Conservation (phyloP, 176 grass and related monocot genomes). For the Guadua angustifolia region DNA sequence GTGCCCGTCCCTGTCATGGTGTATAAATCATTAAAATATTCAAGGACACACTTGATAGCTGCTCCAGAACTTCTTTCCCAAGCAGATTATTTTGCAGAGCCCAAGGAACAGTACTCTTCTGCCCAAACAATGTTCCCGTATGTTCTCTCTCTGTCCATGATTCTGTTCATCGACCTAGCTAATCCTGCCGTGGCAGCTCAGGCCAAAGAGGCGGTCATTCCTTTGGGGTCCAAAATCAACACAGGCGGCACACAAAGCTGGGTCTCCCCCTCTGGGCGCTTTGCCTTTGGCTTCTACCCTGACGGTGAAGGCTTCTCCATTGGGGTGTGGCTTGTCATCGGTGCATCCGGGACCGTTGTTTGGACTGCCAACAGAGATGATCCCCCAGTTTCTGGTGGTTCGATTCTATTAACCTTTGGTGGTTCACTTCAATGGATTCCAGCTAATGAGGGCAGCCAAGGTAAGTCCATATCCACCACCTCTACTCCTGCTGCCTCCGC, state of each 20-base stretch:
- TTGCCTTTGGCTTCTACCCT: slow-evolving; percentile 56
- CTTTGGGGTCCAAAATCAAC: slow-evolving; percentile 1
- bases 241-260: slow-evolving; percentile 31
- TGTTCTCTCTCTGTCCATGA: slow-evolving; percentile 11
- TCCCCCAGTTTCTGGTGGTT: slow-evolving; percentile 35
- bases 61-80: neutral
- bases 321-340: slow-evolving; percentile 47
- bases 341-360: slow-evolving; percentile 7
- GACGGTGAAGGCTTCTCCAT: slow-evolving; percentile 44
- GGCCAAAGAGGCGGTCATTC: neutral
- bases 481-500: slow-evolving; percentile 34
- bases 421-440: slow-evolving; percentile 53
- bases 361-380: slow-evolving; percentile 57
- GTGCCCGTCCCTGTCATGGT: neutral
- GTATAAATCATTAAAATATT: neutral
- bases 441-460: slow-evolving; percentile 21
- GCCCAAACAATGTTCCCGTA: slow-evolving; percentile 3
- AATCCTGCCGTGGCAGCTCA: slow-evolving; percentile 18
- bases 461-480: slow-evolving; percentile 25
- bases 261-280: slow-evolving; percentile 47
- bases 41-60: no score
- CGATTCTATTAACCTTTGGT: slow-evolving; percentile 36
- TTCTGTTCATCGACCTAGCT: slow-evolving; percentile 14
- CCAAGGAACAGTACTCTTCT: neutral
- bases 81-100: neutral